Conservation (phyloP, 176 grass and related monocot genomes). For the Ananas comosus region DNA sequence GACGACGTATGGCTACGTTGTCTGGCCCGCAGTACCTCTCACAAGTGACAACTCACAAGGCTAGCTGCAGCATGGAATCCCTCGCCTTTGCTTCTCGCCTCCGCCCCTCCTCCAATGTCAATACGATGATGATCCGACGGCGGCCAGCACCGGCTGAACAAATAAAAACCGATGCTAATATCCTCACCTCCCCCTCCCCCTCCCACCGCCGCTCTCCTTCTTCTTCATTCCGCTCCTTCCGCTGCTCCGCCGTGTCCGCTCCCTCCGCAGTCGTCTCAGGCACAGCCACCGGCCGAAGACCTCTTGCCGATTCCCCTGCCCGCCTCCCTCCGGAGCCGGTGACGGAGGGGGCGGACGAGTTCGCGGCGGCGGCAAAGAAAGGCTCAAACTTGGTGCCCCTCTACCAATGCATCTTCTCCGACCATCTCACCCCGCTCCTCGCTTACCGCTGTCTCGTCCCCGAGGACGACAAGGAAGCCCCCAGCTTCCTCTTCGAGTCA, state of each 20-base stretch:
- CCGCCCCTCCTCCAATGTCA: too few relatives aligned
- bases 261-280: background rate
- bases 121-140: too few relatives aligned
- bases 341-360: slow-evolving; percentile 28
- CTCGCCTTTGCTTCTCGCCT: too few relatives aligned
- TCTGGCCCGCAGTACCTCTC: too few relatives aligned
- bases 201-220: background rate
- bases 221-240: background rate
- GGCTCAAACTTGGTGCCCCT: slow-evolving; percentile 4
- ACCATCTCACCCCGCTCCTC: slow-evolving; percentile 78
- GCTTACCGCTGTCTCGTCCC: slow-evolving; percentile 72
- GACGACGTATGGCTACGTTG: too few relatives aligned
- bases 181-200: too few relatives aligned
- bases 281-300: background rate
- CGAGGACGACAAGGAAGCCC: slow-evolving; percentile 48
- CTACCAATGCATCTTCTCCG: slow-evolving; percentile 69
- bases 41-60: too few relatives aligned
- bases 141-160: too few relatives aligned
- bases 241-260: background rate
- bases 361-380: slow-evolving; percentile 3
- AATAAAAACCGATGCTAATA: too few relatives aligned
- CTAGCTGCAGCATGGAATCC: too few relatives aligned
- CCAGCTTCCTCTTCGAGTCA: slow-evolving; percentile 92
- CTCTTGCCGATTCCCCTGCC: background rate
- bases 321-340: too few relatives aligned